Base-by-base conservation (phyloP, 1,139 yeast species). In the Sugiyamaella castrensis region DNA sequence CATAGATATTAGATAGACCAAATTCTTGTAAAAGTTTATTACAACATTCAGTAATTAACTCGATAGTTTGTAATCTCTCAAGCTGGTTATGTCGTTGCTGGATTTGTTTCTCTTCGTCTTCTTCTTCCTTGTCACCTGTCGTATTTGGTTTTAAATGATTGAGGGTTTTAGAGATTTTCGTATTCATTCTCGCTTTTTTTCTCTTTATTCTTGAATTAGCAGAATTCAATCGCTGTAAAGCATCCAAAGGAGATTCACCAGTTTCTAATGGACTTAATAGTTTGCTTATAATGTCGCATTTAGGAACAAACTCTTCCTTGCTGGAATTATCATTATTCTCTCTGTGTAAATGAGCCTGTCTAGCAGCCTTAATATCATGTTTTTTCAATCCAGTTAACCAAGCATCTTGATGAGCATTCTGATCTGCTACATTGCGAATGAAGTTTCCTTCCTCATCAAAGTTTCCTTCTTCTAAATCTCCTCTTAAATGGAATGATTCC, bases 381-480 rank as follows among this genome's bases (percentile, higher is more conserved):
- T 68, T 70, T 46, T 72, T 71, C n/a, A 71, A 55, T 1, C 71
- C 76, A 31, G 62, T 61, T 28, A 77, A 63, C 81, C 83, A 79
- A n/a, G 62, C 68, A 35, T 79, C 82, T 43, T 75, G 76, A 41
- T 71, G 70, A 3, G 63, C 62, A 9, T 70, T 70, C 4, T 67
- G 66, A 40, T 72, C 74, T 0, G 66, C 60, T 1, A 71, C 71
- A 2, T 69, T 66, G 33, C 76, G 69, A n/a, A 79, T 67, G 56
- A 71, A 83, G 58, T 81, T 82, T 1, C 89, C 88, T 34, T 77
- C 79, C 29, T 69, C 73, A 59, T 84, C 89, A 58, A 82, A 82
- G 3, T 67, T 66, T 1, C 91, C 92, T 42, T 78, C 81, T 47
- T 75, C 75, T 38, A 72, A 66, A 58, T 85, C 92, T 28, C 77